These are phyloP conservation scores for Suillus discolor DNA, from an alignment of 768 basidiomycete genomes.

Conservation along the genomic window DNA sequence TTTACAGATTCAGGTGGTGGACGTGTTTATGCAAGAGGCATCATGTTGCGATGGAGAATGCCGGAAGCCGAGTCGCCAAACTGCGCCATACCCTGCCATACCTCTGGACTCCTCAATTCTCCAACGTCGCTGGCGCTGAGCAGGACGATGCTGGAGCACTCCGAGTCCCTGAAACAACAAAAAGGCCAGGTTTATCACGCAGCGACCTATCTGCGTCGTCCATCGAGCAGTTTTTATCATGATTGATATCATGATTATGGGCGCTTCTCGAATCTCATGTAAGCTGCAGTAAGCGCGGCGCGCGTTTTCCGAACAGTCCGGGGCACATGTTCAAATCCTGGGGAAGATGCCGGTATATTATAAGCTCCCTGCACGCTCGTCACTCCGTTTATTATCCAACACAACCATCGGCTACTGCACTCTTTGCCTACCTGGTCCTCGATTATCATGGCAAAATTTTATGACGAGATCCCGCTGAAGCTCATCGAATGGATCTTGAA, in stretches of 20 bases:
- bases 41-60: too few species aligned
- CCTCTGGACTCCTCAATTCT: too few species aligned
- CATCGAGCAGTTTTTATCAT: not conserved
- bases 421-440: not conserved
- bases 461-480: constrained; percentile 55
- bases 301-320: not conserved
- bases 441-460: constrained; percentile 55
- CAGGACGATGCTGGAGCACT: not conserved
- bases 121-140: not conserved
- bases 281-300: not conserved
- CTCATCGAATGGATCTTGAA: constrained; percentile 57
- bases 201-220: not conserved
- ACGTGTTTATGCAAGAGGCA: too few species aligned
- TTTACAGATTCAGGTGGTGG: too few species aligned
- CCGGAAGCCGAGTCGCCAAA: too few species aligned
- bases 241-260: not conserved
- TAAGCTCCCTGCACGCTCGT: not conserved
- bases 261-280: not conserved
- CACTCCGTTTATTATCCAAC: not conserved
- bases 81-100: too few species aligned
- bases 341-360: not conserved
- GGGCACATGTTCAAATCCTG: not conserved
- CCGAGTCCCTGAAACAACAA: not conserved
- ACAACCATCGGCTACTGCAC: too few species aligned
- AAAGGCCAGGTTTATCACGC: not conserved